A percentile compares a stretch with the other conserved stretches of the same genome.
Evolutionary conservation across 2,329 filamentous ascomycete species (phyloP).

Genomic region (Elsinoe perseae): DNA sequence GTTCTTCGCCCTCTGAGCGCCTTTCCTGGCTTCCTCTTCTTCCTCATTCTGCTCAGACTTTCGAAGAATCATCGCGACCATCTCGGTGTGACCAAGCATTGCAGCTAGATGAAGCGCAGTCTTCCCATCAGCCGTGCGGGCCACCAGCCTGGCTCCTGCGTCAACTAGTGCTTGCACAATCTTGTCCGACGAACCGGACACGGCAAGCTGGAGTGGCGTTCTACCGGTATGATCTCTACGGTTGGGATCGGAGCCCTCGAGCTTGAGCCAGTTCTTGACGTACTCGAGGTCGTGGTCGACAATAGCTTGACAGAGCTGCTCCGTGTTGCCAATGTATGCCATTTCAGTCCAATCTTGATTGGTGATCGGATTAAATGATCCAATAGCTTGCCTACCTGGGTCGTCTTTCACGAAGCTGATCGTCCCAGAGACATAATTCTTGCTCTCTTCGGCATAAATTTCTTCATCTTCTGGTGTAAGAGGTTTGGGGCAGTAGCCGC

Average conservation of each 20-base stretch:
- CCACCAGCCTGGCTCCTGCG: conserved; percentile 62
- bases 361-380: conserved; percentile 71
- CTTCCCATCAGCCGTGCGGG: conserved; percentile 68
- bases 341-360: conserved; percentile 84
- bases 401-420: conserved; percentile 72
- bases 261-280: conserved; percentile 60
- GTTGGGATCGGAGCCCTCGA: conserved; percentile 63
- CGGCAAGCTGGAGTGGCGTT: conserved; percentile 70
- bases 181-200: conserved; percentile 58
- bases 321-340: conserved; percentile 78
- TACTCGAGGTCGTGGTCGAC: conserved; percentile 63
- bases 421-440: conserved; percentile 67
- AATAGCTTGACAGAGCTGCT: conserved; percentile 70
- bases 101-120: conserved; percentile 80
- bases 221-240: conserved; percentile 70
- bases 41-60: conserved; percentile 68
- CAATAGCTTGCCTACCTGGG: conserved; percentile 66
- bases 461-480: conserved; percentile 64
- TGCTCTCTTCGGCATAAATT: conserved; percentile 61
- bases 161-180: conserved; percentile 66
- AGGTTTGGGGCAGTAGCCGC: conserved; percentile 66
- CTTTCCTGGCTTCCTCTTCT: conserved; percentile 34
- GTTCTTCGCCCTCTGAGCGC: conserved; percentile 23
- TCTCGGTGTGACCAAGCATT: conserved; percentile 57
- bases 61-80: conserved; percentile 63